Percentiles rank a stretch among this genome's conserved stretches.
These are phyloP conservation scores for Stipa capillata DNA, from an alignment of 176 grass and related monocot species.

Conservation along the genomic window DNA sequence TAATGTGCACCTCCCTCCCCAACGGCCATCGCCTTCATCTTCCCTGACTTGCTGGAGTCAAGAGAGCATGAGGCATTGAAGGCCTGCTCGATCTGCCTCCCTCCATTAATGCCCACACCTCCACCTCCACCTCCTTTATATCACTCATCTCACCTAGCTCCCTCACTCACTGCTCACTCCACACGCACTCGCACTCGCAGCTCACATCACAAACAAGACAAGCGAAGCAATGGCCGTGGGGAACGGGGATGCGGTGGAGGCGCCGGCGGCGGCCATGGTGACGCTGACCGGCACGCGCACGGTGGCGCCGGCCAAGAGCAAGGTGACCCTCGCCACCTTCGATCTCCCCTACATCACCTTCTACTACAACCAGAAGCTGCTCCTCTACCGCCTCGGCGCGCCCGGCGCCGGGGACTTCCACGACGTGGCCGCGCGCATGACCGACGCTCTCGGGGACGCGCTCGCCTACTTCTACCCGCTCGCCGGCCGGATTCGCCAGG, in stretches of 20 bases:
- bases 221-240: constrained; percentile 45
- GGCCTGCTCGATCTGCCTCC: constrained; percentile 7
- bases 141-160: neutral
- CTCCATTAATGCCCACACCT: neutral
- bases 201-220: neutral
- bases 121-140: neutral
- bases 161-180: neutral
- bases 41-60: too few species aligned
- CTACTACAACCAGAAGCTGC: constrained; percentile 99
- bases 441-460: constrained; percentile 51
- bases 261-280: neutral
- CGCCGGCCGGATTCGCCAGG: constrained; percentile 64
- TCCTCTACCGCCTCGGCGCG: constrained; percentile 63
- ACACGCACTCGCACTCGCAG: neutral
- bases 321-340: constrained; percentile 61
- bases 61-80: neutral
- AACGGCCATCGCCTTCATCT: neutral
- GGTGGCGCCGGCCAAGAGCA: constrained; percentile 41
- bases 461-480: constrained; percentile 76
- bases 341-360: constrained; percentile 98
- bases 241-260: neutral
- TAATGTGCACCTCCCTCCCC: neutral
- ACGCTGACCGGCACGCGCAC: constrained; percentile 24
- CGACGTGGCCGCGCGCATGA: constrained; percentile 44
- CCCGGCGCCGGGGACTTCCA: constrained; percentile 35